Base-by-base conservation (phyloP, 129 eudicot genomes). In the Tagetes erecta region DNA sequence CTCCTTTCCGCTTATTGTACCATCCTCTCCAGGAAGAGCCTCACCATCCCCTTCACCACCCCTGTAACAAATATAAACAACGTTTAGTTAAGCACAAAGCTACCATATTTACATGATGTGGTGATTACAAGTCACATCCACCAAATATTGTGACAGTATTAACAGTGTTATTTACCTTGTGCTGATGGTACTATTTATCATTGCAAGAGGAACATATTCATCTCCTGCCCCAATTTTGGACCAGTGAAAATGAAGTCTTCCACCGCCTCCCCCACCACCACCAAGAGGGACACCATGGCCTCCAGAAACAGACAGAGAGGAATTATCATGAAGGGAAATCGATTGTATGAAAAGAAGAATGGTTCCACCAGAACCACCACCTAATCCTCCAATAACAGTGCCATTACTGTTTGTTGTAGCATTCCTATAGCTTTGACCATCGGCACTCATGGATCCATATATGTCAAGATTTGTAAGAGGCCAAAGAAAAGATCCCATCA, bases 231-330 rank as follows among this genome's bases (percentile, higher is more conserved):
- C 91, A 59, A 91, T 84, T 69, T 86, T 84, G 53, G 95, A 91
- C 97, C 97, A 91, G 75, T 91, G 97, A 72, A 88, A 91, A 88
- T 91, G 97, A 76, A 91, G 86, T 80, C 97, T 86, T 34, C 97
- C 97, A 7, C 97, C 97, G 0, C 97, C 97, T 8, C 97, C 97
- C 1, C 97, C 97, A 3, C 97, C 95, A 27, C 97, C 94, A 5
- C 97, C 97, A 57, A 78, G 76, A 67, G 88, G 84, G 69, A 90
- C 91, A 69, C 97, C 97, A 79, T 53, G 78, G 40, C 97, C 97
- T 59, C 95, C 97, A 42, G 80, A 65, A 78, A 78, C 97, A 76
- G 97, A 85, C 59, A 91, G 45, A 80, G 86, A 72, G 12, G 97
- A 84, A 80, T 88, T 86, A 80, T 83, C 81, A 49, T 75, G 79